Conservation (phyloP, 2,329 filamentous ascomycete species). For the Sclerotiophoma versabilis region DNA sequence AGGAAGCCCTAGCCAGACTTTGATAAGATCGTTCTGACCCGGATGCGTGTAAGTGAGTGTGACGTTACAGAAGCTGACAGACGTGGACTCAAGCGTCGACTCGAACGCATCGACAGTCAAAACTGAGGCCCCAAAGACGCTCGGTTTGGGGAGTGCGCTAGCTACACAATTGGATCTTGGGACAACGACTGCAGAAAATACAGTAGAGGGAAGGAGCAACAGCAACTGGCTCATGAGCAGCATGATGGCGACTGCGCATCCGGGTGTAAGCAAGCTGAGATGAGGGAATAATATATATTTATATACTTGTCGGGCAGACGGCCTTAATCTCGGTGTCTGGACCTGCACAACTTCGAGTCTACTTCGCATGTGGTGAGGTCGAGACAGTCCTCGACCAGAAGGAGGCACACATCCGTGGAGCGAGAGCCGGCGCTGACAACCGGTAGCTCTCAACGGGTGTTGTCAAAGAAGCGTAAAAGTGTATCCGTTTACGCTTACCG, state of each 20-base stretch:
- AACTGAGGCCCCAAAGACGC: conserved; percentile 1
- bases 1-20: conserved; percentile 24
- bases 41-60: conserved; percentile 28
- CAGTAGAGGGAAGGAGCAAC: background rate
- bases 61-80: conserved; percentile 27
- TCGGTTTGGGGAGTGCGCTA: conserved; percentile 3
- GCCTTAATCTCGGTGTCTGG: background rate
- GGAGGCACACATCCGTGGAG: no score
- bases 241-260: background rate
- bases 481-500: background rate
- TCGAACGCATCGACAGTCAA: conserved; percentile 2
- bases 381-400: no score
- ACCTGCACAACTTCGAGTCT: no score
- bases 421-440: no score
- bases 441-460: background rate
- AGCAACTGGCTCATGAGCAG: conserved; percentile 1
- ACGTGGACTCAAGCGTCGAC: background rate
- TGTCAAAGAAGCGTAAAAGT: background rate
- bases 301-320: background rate
- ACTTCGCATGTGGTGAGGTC: no score
- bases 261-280: background rate
- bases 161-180: background rate
- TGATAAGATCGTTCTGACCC: conserved; percentile 25
- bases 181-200: background rate
- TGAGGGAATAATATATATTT: background rate